These are phyloP conservation scores for Aspergillus awamori DNA, from an alignment of 2,329 filamentous ascomycete species.

Conservation along the genomic window DNA sequence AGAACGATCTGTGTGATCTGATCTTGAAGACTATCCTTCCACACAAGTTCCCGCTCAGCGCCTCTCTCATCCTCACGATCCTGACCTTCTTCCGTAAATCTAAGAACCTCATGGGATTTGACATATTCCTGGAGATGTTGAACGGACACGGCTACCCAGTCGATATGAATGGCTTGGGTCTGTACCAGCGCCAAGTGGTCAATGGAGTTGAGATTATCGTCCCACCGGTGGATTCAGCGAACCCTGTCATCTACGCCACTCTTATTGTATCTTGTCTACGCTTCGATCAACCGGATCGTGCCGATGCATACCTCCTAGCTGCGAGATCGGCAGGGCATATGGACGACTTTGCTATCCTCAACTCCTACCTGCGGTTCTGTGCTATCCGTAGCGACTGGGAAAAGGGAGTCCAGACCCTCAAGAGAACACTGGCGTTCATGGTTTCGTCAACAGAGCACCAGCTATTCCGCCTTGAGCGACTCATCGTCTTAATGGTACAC, in stretches of 20 bases:
- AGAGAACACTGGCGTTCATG: constrained; percentile 40
- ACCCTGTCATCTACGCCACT: constrained; percentile 38
- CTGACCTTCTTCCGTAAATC: constrained; percentile 44
- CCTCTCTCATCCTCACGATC: constrained; percentile 41
- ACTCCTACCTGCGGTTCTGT: constrained; percentile 43
- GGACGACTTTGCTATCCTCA: constrained; percentile 42
- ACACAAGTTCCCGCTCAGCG: constrained; percentile 40
- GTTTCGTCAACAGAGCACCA: constrained; percentile 37
- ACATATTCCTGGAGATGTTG: constrained; percentile 43
- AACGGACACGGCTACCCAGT: constrained; percentile 38
- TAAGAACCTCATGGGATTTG: constrained; percentile 46
- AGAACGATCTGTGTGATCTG: constrained; percentile 45
- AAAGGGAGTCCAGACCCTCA: constrained; percentile 36
- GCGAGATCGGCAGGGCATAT: constrained; percentile 40
- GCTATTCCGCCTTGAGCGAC: constrained; percentile 32
- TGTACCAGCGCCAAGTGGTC: constrained; percentile 31
- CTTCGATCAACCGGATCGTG: constrained; percentile 45
- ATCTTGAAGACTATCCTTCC: constrained; percentile 42
- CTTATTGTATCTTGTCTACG: constrained; percentile 43
- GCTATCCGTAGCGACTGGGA: constrained; percentile 40
- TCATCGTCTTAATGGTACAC: constrained; percentile 44
- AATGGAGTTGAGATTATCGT: constrained; percentile 42
- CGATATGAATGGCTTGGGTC: constrained; percentile 34
- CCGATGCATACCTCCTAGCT: constrained; percentile 44
- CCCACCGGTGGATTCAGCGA: constrained; percentile 38